Base-by-base conservation (phyloP, 192 early-diverging fungal genomes). In the Entomortierella chlamydospora region DNA sequence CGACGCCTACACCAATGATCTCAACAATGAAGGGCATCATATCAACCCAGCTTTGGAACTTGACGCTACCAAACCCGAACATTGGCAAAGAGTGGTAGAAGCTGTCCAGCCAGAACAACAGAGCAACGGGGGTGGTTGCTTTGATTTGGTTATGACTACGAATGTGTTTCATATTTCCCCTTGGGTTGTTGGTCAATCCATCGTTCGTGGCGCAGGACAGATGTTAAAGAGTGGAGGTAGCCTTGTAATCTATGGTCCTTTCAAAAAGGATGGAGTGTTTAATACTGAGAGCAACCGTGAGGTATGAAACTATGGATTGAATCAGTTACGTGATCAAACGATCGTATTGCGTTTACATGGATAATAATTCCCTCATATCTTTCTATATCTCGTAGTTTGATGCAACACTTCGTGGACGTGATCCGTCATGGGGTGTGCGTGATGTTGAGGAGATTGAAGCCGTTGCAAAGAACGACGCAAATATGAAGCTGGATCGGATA, bases 101-200 rank as follows among this genome's bases (percentile, higher is more conserved):
- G 31, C 26, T 11, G 57, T 22, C 20, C 61, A 64, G 23, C 26
- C 33, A 26, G 13, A 71, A 17, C 68, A 70, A 33, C 47, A 50
- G 5, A 17, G 34, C 1, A 13, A 55, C 23, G n/a, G 3, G 11
- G 0, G 17, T 8, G 34, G 37, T 37, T 23, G 33, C 22, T 79
- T 65, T 26, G 76, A 79, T 50, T 8, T 79, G 51, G 65, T 79
- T 1, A 15, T 79, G 29, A 61, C 68, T 0, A 79, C 76, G 8
- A 79, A 79, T 43, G 76, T 79, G 5, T 70, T 79, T 20, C 76
- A 79, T 43, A 79, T 79, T 9, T 79, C 76, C 18, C 76, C 76
- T 10, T 79, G 67, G 76, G 55, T 70, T n/a, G 76, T 79, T 8
- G 61, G 68, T 0, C 52, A 70, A 52, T 79, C 68, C 7, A 79